Evolutionary conservation across 768 basidiomycete genomes (phyloP), one percentile per base, ranked within the genome.

Genomic region (Kwoniella mangroviensis): DNA sequence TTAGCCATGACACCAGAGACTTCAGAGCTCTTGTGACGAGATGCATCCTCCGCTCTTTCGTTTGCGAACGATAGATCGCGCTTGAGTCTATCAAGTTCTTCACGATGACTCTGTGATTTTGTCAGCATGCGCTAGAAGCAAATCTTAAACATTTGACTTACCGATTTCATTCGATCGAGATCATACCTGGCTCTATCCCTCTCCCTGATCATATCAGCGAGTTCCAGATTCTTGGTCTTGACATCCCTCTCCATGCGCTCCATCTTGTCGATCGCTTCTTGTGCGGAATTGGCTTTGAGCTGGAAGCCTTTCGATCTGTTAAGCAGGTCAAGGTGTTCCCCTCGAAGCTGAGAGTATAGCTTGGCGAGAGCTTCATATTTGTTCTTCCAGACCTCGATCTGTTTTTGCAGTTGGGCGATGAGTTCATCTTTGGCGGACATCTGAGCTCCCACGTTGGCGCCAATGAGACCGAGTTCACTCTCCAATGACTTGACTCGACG

Each of bases 311-410:
- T 99, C 87, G 92, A 95, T 84, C 96, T 98, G 73, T 91, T 88
- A 63, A 99, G 88, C 89, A 98, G 92, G 71, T 99, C 97, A 54
- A 99, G 87, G 84, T 99, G 97, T 81, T 98, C 97, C 40, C 93
- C 92, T 64, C 97, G 92, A 11, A 99, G 89, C 82, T 98, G 97
- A 77, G 94, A 98, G 86, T 99, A 99, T 10, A 99, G 88, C 83
- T 98, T 99, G 54, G 97, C 97, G 68, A 99, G 87, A 0, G 96
- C 93, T 82, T 99, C 97, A 83, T 99, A 99, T 84, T 99, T 99
- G 86, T 93, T 95, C 66, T 94, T 90, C 97, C 97, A 99, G 15
- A 96, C 85, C 3, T 89, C 92, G 72, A 98, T 95, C 84, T 99
- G 97, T 79, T 97, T 93, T 79, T 98, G 96, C 3, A 99, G 88